Conservation (phyloP, 129 eudicot species). For the Glebionis coronaria region DNA sequence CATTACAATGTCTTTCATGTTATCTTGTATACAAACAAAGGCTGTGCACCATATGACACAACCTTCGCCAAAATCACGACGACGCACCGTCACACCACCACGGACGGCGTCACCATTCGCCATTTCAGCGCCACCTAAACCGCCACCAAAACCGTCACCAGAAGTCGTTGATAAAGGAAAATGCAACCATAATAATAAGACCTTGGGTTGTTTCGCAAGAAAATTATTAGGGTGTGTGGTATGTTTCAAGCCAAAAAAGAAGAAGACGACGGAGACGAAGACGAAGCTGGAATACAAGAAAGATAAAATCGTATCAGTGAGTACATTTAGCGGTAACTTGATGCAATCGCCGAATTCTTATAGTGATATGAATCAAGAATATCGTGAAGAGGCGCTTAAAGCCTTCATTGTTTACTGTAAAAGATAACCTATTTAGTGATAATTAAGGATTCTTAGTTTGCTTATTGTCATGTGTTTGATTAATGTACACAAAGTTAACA, state of each 20-base stretch:
- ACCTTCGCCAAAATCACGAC: not conserved
- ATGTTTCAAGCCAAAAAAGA: slow-evolving; percentile 23
- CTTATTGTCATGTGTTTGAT: not conserved
- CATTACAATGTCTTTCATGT: not conserved
- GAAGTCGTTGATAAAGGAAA: slow-evolving; percentile 9
- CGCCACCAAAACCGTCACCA: slow-evolving; percentile 19
- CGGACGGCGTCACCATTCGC: slow-evolving; percentile 3
- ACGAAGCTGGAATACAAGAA: not conserved
- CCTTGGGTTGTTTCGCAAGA: slow-evolving; percentile 16
- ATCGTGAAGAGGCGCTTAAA: slow-evolving; percentile 37
- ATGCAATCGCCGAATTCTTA: slow-evolving; percentile 30
- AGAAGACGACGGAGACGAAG: not conserved
- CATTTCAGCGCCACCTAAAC: not conserved
- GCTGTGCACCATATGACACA: not conserved
- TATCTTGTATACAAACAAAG: not conserved
- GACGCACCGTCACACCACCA: slow-evolving; percentile 2
- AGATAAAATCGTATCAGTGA: not conserved
- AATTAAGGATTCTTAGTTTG: too few species aligned
- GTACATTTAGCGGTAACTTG: not conserved
- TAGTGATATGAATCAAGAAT: slow-evolving; percentile 35
- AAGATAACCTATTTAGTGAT: not conserved
- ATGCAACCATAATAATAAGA: slow-evolving; percentile 25
- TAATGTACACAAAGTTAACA: too few species aligned
- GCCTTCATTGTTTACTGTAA: slow-evolving; percentile 40
- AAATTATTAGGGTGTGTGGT: slow-evolving; percentile 11